Percentiles rank a stretch among this genome's conserved stretches.
Conservation (phyloP, 352 stramenopile species). For the Phytophthora parvispora region DNA sequence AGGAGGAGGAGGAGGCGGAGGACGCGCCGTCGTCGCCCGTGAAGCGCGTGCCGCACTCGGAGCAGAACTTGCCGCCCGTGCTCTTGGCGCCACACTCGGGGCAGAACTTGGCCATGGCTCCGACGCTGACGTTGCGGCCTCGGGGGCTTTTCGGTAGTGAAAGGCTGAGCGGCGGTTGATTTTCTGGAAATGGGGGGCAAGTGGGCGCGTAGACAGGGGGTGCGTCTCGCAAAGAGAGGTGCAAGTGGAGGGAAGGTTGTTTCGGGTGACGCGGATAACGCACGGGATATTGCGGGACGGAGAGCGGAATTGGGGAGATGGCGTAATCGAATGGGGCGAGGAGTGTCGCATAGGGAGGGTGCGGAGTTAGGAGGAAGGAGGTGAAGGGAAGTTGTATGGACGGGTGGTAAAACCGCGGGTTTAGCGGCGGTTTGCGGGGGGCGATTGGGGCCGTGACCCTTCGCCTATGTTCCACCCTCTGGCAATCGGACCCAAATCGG, state of each 20-base stretch:
- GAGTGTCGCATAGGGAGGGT: not conserved
- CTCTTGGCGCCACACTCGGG: conserved; percentile 62
- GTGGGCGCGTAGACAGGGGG: too few species aligned
- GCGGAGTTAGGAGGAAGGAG: not conserved
- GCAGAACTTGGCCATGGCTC: conserved; percentile 66
- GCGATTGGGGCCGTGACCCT: not conserved
- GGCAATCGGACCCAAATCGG: not conserved
- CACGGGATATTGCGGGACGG: too few species aligned
- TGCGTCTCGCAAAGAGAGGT: too few species aligned
- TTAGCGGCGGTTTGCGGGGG: not conserved
- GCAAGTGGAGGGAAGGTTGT: too few species aligned
- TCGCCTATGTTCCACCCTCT: not conserved
- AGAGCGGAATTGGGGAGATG: not conserved
- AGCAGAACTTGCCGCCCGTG: conserved; percentile 70
- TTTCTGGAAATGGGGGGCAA: not conserved
- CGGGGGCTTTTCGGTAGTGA: conserved; percentile 11
- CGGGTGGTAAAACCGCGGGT: not conserved
- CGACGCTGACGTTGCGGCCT: not conserved
- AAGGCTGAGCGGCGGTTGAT: not conserved
- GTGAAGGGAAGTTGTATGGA: not conserved
- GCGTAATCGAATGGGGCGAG: not conserved
- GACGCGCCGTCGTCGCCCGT: conserved; percentile 16
- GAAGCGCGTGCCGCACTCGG: conserved; percentile 67
- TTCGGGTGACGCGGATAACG: too few species aligned
- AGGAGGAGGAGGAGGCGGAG: conserved; percentile 7